Conservation (phyloP, 371 early-diverging fungal species). For the Fennellomyces sp. region DNA sequence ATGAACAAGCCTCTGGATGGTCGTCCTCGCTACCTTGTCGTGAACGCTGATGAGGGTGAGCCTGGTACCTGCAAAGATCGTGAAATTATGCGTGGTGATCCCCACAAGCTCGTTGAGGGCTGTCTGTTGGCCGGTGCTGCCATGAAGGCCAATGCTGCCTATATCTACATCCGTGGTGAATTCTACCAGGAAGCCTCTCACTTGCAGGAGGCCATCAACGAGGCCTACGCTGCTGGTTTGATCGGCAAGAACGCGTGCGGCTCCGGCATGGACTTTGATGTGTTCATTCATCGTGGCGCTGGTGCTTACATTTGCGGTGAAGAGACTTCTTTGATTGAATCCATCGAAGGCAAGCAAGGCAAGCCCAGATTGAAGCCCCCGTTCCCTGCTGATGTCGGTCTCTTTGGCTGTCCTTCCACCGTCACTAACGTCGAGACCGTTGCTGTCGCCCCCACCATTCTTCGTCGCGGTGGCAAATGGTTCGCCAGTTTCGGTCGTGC, state of each 20-base stretch:
- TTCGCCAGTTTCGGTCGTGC: slow-evolving; percentile 94
- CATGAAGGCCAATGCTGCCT: slow-evolving; percentile 96
- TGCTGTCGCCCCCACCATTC: slow-evolving; percentile 96
- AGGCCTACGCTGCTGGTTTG: slow-evolving; percentile 91
- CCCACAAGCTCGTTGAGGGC: slow-evolving; percentile 97
- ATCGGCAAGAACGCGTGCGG: slow-evolving; percentile 98
- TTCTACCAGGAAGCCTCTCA: slow-evolving; percentile 96
- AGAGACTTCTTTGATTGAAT: slow-evolving; percentile 97
- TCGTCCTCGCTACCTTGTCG: slow-evolving; percentile 89
- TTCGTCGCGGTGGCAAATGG: slow-evolving; percentile 91
- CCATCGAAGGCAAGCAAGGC: slow-evolving; percentile 97
- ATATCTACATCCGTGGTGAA: slow-evolving; percentile 98
- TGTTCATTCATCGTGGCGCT: slow-evolving; percentile 96
- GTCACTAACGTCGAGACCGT: slow-evolving; percentile 98
- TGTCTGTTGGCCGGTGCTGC: slow-evolving; percentile 95
- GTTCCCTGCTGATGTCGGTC: slow-evolving; percentile 97
- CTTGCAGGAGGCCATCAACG: slow-evolving; percentile 94
- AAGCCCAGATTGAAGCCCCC: slow-evolving; percentile 99
- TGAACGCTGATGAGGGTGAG: slow-evolving; percentile 98
- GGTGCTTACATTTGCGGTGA: slow-evolving; percentile 99
- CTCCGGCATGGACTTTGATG: slow-evolving; percentile 94
- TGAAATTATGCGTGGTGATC: slow-evolving; percentile 97
- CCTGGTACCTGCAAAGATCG: slow-evolving; percentile 99
- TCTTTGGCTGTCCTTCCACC: slow-evolving; percentile 98
- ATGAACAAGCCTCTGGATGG: slow-evolving; percentile 94